These are phyloP conservation scores for Cercospora canescens DNA, from an alignment of 2,329 filamentous ascomycete species.

Conservation along the genomic window DNA sequence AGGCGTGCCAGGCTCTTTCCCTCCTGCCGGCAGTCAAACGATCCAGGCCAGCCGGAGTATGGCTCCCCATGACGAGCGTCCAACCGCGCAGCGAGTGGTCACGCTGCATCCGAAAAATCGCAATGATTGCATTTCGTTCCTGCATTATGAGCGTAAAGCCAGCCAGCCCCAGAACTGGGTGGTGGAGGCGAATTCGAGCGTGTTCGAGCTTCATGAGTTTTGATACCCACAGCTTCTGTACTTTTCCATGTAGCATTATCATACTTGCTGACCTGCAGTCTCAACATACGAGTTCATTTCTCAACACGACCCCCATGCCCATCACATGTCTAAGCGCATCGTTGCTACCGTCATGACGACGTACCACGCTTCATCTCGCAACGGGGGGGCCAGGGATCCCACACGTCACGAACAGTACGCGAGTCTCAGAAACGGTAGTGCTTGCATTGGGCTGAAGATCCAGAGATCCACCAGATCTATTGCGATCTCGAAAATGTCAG, in stretches of 20 bases:
- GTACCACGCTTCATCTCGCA: background rate
- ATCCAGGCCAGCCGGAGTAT: background rate
- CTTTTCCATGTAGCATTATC: background rate
- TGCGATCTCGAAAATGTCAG: slow-evolving; percentile 15
- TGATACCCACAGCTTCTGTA: background rate
- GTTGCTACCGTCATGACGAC: slow-evolving; percentile 11
- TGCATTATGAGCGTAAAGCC: background rate
- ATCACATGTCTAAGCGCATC: background rate
- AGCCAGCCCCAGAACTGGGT: background rate
- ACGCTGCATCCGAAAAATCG: background rate
- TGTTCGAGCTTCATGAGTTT: background rate
- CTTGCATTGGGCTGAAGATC: slow-evolving; percentile 13
- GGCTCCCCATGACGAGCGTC: background rate
- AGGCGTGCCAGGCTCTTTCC: background rate
- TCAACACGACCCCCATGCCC: background rate
- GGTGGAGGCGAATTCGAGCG: background rate
- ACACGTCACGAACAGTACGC: slow-evolving; percentile 14
- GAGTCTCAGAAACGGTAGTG: slow-evolving; percentile 7
- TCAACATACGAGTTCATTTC: background rate
- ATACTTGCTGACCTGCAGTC: background rate
- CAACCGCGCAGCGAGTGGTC: background rate
- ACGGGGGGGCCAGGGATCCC: background rate
- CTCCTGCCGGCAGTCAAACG: background rate
- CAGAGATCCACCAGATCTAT: slow-evolving; percentile 6
- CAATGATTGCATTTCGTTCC: background rate